A percentile compares a stretch with the other conserved stretches of the same genome.
These are phyloP conservation scores for Pyrrhoderma noxium DNA, from an alignment of 1,284 basidiomycete species.

Conservation along the genomic window DNA sequence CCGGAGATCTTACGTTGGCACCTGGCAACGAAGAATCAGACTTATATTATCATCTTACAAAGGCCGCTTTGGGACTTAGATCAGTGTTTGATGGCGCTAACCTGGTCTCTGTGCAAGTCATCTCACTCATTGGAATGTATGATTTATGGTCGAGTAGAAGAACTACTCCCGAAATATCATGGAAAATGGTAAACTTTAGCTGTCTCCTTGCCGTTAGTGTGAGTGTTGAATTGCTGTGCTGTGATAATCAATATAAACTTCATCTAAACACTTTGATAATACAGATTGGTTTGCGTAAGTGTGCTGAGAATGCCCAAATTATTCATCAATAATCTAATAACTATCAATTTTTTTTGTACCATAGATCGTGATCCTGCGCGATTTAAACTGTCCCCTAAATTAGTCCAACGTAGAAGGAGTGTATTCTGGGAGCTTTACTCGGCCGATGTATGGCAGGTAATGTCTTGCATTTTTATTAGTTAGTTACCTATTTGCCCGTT, in stretches of 20 bases:
- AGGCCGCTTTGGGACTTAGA: conserved; percentile 21
- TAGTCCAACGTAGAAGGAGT: conserved; percentile 9
- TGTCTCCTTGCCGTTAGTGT: conserved; percentile 25
- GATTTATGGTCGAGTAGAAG: conserved; percentile 8
- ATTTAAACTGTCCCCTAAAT: conserved; percentile 2
- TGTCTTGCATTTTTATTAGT: not conserved
- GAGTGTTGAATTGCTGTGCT: conserved; percentile 12
- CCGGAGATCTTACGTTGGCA: conserved; percentile 21
- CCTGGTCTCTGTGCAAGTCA: conserved; percentile 14
- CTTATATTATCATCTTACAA: conserved; percentile 22
- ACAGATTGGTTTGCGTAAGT: conserved; percentile 16
- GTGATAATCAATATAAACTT: not conserved
- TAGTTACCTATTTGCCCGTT: no score
- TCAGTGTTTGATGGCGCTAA: conserved; percentile 20
- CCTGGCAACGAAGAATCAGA: conserved; percentile 23
- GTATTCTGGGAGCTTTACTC: conserved; percentile 15
- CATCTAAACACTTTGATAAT: not conserved
- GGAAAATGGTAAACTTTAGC: conserved; percentile 24
- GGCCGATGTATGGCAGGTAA: conserved; percentile 6
- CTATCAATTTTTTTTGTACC: not conserved
- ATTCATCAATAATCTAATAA: not conserved
- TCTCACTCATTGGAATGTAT: conserved; percentile 11
- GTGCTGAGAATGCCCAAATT: not conserved
- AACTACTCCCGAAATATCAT: conserved; percentile 17
- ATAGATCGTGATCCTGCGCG: conserved; percentile 15